Conservation (phyloP, 1,284 basidiomycete species). For the Naganishia liquefaciens region DNA sequence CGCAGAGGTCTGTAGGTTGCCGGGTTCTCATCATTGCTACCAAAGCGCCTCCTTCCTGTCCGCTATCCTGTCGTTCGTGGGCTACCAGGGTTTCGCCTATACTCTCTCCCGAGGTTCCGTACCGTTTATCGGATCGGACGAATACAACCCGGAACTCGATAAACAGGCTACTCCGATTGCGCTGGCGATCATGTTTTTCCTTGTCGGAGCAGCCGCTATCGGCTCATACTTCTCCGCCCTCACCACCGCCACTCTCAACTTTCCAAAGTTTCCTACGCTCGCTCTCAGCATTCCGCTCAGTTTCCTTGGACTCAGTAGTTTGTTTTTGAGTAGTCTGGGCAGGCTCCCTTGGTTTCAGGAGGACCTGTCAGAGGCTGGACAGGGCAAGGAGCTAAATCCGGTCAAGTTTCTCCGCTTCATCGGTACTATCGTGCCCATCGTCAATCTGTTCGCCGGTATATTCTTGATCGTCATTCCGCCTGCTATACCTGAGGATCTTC, state of each 20-base stretch:
- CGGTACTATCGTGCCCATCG: constrained; percentile 42
- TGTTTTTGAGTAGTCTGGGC: constrained; percentile 40
- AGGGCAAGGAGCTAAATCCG: constrained; percentile 43
- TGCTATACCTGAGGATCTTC: constrained; percentile 15
- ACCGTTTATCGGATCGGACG: constrained; percentile 8
- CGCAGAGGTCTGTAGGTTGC: too few species aligned
- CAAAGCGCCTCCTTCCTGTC: constrained; percentile 49
- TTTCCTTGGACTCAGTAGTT: constrained; percentile 50
- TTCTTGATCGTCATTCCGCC: constrained; percentile 45
- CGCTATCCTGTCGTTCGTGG: constrained; percentile 42
- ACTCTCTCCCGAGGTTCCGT: constrained; percentile 37
- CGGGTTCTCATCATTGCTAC: neutral
- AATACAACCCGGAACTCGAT: constrained; percentile 21
- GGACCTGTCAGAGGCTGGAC: neutral
- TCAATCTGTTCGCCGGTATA: constrained; percentile 50
- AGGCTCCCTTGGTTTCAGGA: constrained; percentile 24
- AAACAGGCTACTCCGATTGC: constrained; percentile 20
- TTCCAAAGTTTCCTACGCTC: constrained; percentile 51
- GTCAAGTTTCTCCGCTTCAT: constrained; percentile 49
- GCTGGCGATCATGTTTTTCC: constrained; percentile 48
- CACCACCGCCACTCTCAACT: constrained; percentile 48
- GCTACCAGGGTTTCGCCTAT: constrained; percentile 48
- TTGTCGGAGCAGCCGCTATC: constrained; percentile 52
- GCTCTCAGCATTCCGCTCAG: constrained; percentile 52
- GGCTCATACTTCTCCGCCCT: constrained; percentile 53